These are phyloP conservation scores for Citrus trifoliata DNA, from an alignment of 345 rosid species.

Conservation along the genomic window DNA sequence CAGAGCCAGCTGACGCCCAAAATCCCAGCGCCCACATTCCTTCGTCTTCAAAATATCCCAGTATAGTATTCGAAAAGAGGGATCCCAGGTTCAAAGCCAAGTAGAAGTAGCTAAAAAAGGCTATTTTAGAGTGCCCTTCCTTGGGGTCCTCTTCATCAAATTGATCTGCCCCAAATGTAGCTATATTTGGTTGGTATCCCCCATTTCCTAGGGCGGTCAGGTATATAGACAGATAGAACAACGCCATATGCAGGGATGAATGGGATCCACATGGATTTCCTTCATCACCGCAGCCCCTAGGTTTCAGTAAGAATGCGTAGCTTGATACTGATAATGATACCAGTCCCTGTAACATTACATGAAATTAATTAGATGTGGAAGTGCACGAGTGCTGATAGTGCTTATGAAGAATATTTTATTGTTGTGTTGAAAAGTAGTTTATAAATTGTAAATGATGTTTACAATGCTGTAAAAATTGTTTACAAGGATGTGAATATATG, in stretches of 20 bases:
- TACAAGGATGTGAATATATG: not conserved
- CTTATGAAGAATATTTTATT: too few species aligned
- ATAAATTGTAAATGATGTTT: not conserved
- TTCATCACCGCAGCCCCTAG: constrained; percentile 74
- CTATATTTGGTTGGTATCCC: constrained; percentile 91
- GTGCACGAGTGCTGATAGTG: not conserved
- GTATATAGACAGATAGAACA: constrained; percentile 79
- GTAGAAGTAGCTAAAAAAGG: constrained; percentile 96
- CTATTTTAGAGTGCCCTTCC: constrained; percentile 76
- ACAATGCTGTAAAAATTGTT: not conserved
- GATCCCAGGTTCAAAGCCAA: constrained; percentile 90
- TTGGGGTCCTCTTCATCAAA: constrained; percentile 83
- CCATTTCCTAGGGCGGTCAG: constrained; percentile 88
- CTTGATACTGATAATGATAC: constrained; percentile 58
- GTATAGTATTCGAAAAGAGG: constrained; percentile 80
- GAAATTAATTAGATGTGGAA: not conserved
- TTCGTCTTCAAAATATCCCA: constrained; percentile 82
- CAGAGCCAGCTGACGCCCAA: constrained; percentile 86
- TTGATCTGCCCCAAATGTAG: constrained; percentile 96
- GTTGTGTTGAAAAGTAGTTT: too few species aligned
- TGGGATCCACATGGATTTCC: constrained; percentile 58
- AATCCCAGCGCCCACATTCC: constrained; percentile 88
- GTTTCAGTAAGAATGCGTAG: constrained; percentile 54
- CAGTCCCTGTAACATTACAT: constrained; percentile 49
- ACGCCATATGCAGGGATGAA: constrained; percentile 39